These are phyloP conservation scores for Eucalyptus pumila DNA, from an alignment of 345 rosid genomes.

Conservation along the genomic window DNA sequence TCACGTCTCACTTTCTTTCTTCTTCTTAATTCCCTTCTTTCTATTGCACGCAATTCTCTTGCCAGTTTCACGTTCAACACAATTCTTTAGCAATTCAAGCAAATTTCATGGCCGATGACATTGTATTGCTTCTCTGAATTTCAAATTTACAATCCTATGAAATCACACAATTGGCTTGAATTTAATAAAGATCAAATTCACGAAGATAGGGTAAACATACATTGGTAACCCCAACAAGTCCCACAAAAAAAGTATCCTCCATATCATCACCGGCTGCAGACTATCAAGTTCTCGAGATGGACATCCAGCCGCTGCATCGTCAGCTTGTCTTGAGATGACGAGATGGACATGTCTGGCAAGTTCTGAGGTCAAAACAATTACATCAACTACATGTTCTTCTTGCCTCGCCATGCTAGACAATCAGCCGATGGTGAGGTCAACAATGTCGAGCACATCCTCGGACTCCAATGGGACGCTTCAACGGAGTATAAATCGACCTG, in stretches of 20 bases:
- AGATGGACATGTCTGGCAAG: neutral
- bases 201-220: neutral
- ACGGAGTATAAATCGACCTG: neutral
- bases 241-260: neutral
- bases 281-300: neutral
- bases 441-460: neutral
- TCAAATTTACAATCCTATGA: neutral
- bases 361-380: neutral
- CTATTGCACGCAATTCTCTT: neutral
- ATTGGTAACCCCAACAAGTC: neutral
- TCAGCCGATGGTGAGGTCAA: neutral
- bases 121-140: neutral
- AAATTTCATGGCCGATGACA: neutral
- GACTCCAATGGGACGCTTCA: neutral
- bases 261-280: neutral
- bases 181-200: neutral
- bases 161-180: neutral
- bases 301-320: neutral
- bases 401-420: neutral
- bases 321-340: neutral
- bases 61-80: neutral
- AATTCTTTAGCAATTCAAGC: neutral
- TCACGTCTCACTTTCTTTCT: neutral
- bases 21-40: neutral
- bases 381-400: neutral